Conservation (phyloP, 805 yeast genomes). For the Candida arabinofermentans region DNA sequence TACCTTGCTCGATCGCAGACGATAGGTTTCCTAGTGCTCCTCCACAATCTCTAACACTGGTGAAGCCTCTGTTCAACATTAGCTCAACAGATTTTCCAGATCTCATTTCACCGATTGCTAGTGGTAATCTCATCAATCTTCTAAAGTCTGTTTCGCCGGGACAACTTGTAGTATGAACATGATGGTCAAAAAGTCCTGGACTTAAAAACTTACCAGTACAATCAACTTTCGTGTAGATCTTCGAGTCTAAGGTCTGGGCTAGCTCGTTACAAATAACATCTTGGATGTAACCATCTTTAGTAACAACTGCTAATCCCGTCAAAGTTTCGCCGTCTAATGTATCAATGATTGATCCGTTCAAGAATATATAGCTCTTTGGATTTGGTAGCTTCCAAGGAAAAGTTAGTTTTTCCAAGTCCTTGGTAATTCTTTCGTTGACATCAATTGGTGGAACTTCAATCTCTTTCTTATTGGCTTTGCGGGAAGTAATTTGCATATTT, state of each 20-base stretch:
- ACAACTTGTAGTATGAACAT: conserved; percentile 23
- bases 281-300: conserved; percentile 18
- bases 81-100: conserved; percentile 14
- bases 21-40: conserved; percentile 22
- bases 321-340: conserved; percentile 13
- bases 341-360: conserved; percentile 21
- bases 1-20: conserved; percentile 25
- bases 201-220: conserved; percentile 24
- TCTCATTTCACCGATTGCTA: conserved; percentile 21
- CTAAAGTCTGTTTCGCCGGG: conserved; percentile 24
- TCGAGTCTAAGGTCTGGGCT: background rate
- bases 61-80: conserved; percentile 26
- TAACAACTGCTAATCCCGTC: conserved; percentile 14
- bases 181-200: conserved; percentile 28
- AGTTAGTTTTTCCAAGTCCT: conserved; percentile 16
- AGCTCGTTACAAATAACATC: conserved; percentile 4
- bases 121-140: conserved; percentile 18
- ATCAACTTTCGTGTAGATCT: conserved; percentile 15
- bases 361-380: conserved; percentile 18
- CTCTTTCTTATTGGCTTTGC: background rate
- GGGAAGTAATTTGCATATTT: background rate
- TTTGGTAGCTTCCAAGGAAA: conserved; percentile 26
- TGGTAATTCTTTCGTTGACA: conserved; percentile 24
- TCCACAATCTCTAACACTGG: conserved; percentile 24
- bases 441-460: conserved; percentile 17